Percentiles rank a stretch among this genome's conserved stretches.
Evolutionary conservation across 176 grass and related monocot genomes (phyloP).

Genomic region (Aegilops longissima): DNA sequence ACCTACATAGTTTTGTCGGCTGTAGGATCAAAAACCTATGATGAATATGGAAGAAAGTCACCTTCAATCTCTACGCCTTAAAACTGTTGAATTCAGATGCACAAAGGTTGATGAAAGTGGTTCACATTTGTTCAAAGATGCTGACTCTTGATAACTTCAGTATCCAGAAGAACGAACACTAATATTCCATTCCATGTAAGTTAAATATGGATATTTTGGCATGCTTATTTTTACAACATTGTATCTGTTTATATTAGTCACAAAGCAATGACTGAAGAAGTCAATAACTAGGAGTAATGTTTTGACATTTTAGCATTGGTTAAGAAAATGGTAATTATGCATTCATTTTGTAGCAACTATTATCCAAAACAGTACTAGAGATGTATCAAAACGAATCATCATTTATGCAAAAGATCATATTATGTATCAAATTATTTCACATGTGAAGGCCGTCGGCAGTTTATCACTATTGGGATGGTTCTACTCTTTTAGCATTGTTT

Average conservation of each 20-base stretch:
- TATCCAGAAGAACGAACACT: background rate
- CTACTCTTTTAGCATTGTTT: background rate
- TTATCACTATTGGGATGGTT: background rate
- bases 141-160: background rate
- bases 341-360: background rate
- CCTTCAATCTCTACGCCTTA: background rate
- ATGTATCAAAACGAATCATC: too few relatives aligned
- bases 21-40: background rate
- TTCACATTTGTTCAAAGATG: background rate
- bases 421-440: too few relatives aligned
- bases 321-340: background rate
- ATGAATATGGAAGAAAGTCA: conserved; percentile 3
- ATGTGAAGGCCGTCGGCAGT: background rate
- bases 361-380: background rate
- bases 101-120: background rate
- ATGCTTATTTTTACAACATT: background rate
- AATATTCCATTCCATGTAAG: background rate
- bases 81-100: background rate
- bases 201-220: background rate
- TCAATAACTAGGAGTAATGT: background rate
- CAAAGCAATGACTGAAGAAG: background rate
- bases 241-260: background rate
- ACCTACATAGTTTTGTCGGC: background rate
- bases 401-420: too few relatives aligned
- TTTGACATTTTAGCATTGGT: background rate